These are phyloP conservation scores for Ganoderma multipileum DNA, from an alignment of 1,284 basidiomycete genomes.

Conservation along the genomic window DNA sequence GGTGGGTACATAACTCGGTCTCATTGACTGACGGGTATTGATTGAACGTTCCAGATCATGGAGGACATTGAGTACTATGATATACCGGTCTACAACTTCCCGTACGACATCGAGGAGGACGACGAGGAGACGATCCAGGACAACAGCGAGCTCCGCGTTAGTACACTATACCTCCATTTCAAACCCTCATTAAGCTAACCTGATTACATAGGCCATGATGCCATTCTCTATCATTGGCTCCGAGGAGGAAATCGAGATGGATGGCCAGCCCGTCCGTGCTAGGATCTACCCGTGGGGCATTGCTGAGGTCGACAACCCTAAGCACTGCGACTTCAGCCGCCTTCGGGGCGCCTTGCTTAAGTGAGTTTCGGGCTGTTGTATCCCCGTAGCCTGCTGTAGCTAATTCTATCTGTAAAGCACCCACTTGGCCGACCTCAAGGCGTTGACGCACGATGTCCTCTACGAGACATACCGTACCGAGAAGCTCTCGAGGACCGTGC, in stretches of 20 bases:
- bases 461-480: slow-evolving; percentile 99
- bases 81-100: slow-evolving; percentile 99
- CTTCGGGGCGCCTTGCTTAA: slow-evolving; percentile 91
- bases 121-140: slow-evolving; percentile 99
- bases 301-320: slow-evolving; percentile 98
- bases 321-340: slow-evolving; percentile 96
- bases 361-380: slow-evolving; percentile 48
- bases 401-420: slow-evolving; percentile 60
- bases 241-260: slow-evolving; percentile 94
- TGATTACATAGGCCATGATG: slow-evolving; percentile 69
- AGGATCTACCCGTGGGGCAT: slow-evolving; percentile 98
- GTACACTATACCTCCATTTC: background rate
- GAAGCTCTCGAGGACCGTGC: slow-evolving; percentile 94
- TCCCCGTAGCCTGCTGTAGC: background rate
- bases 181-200: slow-evolving; percentile 12
- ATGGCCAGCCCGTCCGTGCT: slow-evolving; percentile 91
- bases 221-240: slow-evolving; percentile 99
- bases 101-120: slow-evolving; percentile 98
- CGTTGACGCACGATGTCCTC: slow-evolving; percentile 93
- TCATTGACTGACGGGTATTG: slow-evolving; percentile 1
- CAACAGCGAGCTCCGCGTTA: slow-evolving; percentile 91
- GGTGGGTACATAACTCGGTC: slow-evolving; percentile 51
- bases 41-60: slow-evolving; percentile 79
- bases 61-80: slow-evolving; percentile 99
- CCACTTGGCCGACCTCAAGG: slow-evolving; percentile 94